These are phyloP conservation scores for Graphilbum ipis-grandicollis DNA, from an alignment of 2,329 filamentous ascomycete genomes.

Conservation along the genomic window DNA sequence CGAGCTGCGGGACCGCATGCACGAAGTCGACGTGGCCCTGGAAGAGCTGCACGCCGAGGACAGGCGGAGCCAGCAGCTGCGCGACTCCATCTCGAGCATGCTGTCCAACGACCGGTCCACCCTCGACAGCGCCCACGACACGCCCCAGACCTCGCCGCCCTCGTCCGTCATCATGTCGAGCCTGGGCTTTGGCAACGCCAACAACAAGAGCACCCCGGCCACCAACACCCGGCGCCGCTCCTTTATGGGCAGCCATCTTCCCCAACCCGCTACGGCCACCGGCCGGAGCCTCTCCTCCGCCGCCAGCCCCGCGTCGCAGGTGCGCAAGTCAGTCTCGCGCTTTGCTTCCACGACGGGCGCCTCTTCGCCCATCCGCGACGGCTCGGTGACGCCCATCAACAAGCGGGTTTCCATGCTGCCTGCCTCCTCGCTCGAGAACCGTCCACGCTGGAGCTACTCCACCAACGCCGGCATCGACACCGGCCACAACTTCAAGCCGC, in stretches of 20 bases:
- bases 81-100: conserved; percentile 87
- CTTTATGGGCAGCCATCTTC: conserved; percentile 26
- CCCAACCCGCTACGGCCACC: conserved; percentile 25
- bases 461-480: conserved; percentile 47
- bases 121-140: conserved; percentile 50
- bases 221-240: conserved; percentile 22
- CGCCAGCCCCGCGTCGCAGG: conserved; percentile 15
- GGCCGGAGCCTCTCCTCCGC: conserved; percentile 26
- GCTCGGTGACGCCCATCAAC: conserved; percentile 31
- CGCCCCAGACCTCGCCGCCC: conserved; percentile 49
- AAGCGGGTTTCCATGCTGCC: conserved; percentile 12
- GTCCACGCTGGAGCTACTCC: conserved; percentile 58
- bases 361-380: conserved; percentile 14
- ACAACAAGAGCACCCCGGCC: conserved; percentile 19
- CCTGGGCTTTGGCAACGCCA: conserved; percentile 23
- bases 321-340: conserved; percentile 22
- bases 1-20: conserved; percentile 57
- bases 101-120: conserved; percentile 66
- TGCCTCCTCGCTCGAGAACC: conserved; percentile 29
- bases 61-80: conserved; percentile 51
- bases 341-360: too few relatives aligned
- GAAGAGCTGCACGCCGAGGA: conserved; percentile 52
- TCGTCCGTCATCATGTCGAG: conserved; percentile 44
- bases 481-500: conserved; percentile 51
- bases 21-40: conserved; percentile 55